Percentiles rank a stretch among this genome's conserved stretches.
Evolutionary conservation across 441 rosid species (phyloP).

Genomic region (Populus hybrid): DNA sequence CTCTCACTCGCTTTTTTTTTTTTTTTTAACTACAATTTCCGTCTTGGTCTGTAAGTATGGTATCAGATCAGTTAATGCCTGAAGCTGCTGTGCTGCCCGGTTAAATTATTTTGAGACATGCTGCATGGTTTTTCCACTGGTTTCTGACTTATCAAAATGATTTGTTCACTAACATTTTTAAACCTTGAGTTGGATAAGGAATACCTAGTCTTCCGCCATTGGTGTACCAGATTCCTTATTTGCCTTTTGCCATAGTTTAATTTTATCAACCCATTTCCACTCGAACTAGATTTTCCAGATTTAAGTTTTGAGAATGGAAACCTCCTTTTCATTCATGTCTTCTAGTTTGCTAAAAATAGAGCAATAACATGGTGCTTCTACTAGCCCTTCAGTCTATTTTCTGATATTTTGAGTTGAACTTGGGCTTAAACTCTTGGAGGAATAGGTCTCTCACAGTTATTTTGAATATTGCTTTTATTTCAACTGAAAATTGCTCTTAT

Average conservation of each 20-base stretch:
- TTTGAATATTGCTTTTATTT: background rate
- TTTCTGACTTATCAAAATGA: no score
- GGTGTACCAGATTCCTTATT: background rate
- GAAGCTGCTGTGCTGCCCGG: background rate
- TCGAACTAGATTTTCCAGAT: background rate
- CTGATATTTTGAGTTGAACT: background rate
- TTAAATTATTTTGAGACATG: background rate
- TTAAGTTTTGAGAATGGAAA: background rate
- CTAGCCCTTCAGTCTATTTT: background rate
- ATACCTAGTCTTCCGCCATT: background rate
- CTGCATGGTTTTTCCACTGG: no score
- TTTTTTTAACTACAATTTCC: background rate
- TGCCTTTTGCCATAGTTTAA: background rate
- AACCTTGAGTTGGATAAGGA: background rate
- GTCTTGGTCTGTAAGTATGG: background rate
- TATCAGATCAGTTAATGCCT: background rate
- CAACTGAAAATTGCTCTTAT: background rate
- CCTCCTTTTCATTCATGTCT: background rate
- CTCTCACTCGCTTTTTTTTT: background rate
- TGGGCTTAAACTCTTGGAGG: background rate
- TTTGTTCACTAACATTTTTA: background rate
- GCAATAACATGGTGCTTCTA: background rate
- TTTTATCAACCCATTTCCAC: background rate
- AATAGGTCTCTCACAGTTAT: background rate
- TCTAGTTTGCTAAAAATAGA: background rate